A percentile compares a stretch with the other conserved stretches of the same genome.
Conservation (phyloP, 768 basidiomycete genomes). For the Trametopsis cervina region DNA sequence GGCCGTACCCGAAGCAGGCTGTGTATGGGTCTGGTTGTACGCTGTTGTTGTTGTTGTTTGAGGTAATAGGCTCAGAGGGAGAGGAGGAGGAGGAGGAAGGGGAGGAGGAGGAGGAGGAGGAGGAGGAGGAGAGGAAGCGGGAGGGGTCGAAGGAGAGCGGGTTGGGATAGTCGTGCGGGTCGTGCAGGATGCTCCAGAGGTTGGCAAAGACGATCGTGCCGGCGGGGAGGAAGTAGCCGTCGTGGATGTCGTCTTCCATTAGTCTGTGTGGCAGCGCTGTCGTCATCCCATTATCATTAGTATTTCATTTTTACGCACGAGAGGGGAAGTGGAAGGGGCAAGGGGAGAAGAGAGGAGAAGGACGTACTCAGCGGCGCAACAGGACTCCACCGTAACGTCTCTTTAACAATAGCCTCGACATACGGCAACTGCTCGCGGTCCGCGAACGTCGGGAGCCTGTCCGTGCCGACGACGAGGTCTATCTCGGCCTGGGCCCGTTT, state of each 20-base stretch:
- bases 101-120: too few species aligned
- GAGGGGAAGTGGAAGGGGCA: neutral
- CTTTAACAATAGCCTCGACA: constrained; percentile 17
- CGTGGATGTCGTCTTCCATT: constrained; percentile 26
- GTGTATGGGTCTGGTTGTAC: constrained; percentile 20
- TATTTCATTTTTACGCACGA: too few species aligned
- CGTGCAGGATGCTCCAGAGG: constrained; percentile 27
- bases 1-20: constrained; percentile 26
- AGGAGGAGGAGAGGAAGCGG: too few species aligned
- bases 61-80: too few species aligned
- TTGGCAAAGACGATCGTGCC: constrained; percentile 29
- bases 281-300: too few species aligned
- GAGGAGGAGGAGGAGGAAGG: too few species aligned
- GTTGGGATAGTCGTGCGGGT: constrained; percentile 26
- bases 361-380: constrained; percentile 2
- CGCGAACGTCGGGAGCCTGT: constrained; percentile 5
- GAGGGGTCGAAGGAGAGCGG: constrained; percentile 29
- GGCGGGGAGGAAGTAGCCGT: constrained; percentile 28
- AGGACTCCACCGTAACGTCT: constrained; percentile 28
- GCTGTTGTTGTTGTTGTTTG: too few species aligned
- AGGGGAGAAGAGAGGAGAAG: neutral
- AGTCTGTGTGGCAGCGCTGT: constrained; percentile 27
- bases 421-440: constrained; percentile 7
- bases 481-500: constrained; percentile 15
- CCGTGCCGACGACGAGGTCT: constrained; percentile 12